Percentiles rank a stretch among this genome's conserved stretches.
These are phyloP conservation scores for Xylariaceae sp. DNA, from an alignment of 2,329 filamentous ascomycete species.

Conservation along the genomic window DNA sequence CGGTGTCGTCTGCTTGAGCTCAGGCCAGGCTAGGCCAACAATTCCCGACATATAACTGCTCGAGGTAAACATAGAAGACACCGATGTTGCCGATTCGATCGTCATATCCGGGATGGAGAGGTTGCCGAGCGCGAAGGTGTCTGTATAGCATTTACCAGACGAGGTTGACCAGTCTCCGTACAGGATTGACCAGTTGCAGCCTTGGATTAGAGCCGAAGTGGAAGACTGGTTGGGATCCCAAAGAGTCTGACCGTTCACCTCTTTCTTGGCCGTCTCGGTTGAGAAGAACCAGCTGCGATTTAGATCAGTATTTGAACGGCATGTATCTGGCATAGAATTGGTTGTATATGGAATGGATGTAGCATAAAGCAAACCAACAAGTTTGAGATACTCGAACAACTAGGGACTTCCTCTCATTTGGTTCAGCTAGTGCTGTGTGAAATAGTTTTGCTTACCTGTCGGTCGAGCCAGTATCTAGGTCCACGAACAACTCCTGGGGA, in stretches of 20 bases:
- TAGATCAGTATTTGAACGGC: constrained; percentile 3
- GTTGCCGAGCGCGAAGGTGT: constrained; percentile 55
- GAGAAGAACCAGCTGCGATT: constrained; percentile 60
- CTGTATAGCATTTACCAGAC: constrained; percentile 56
- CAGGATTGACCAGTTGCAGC: constrained; percentile 56
- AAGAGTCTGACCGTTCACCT: constrained; percentile 51
- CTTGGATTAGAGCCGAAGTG: constrained; percentile 50
- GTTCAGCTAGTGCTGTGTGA: background rate
- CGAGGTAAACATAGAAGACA: constrained; percentile 52
- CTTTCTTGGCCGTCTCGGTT: constrained; percentile 52
- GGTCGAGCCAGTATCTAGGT: constrained; percentile 62
- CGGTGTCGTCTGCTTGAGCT: constrained; percentile 53
- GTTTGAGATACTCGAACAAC: background rate
- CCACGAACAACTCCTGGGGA: constrained; percentile 54
- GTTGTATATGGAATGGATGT: background rate
- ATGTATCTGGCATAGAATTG: constrained; percentile 10
- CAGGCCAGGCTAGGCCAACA: constrained; percentile 57
- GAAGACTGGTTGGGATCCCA: constrained; percentile 55
- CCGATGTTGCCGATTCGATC: constrained; percentile 56
- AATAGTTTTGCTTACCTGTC: constrained; percentile 63
- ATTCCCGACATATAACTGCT: constrained; percentile 56
- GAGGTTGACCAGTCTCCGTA: constrained; percentile 54
- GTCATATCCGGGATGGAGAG: constrained; percentile 53
- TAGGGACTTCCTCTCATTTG: background rate
- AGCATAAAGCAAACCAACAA: background rate